phyloP scores from a whole-genome alignment of 208 protist species.

The Angomonas deanei region DNA sequence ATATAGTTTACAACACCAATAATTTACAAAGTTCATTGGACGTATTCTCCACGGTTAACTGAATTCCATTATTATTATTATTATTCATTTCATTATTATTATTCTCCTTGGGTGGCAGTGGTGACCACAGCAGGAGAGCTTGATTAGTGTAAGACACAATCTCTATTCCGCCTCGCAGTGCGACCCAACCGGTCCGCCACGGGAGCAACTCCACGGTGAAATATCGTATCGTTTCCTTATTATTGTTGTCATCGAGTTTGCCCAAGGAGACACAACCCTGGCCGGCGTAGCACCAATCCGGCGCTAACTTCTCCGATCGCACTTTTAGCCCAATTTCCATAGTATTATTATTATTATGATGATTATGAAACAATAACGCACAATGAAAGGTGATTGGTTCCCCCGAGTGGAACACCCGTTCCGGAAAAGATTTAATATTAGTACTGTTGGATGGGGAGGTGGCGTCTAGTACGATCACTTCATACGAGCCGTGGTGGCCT shows the following conservation, averaged over 20 bases:
- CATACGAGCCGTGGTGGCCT: too few species aligned
- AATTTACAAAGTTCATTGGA: conserved; percentile 25
- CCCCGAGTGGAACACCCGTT: conserved; percentile 13
- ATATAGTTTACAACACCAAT: conserved; percentile 31
- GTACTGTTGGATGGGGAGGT: not conserved
- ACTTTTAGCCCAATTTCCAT: conserved; percentile 48
- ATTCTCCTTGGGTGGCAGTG: not conserved
- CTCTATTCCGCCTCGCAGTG: conserved; percentile 38
- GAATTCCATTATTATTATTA: too few species aligned
- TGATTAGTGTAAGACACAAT: conserved; percentile 33
- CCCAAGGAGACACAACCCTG: conserved; percentile 38
- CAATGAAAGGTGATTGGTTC: conserved; percentile 29
- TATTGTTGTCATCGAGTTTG: conserved; percentile 15
- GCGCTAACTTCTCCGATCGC: conserved; percentile 50
- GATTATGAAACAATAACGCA: conserved; percentile 24
- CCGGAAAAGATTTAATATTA: too few species aligned
- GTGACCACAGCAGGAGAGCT: conserved; percentile 43
- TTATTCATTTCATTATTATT: conserved; percentile 6
- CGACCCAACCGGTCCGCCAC: conserved; percentile 51
- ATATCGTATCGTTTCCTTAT: not conserved
- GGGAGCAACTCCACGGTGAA: conserved; percentile 56
- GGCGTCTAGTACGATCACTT: too few species aligned
- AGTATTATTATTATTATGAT: too few species aligned
- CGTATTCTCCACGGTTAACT: too few species aligned
- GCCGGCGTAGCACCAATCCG: conserved; percentile 63